Base-by-base conservation (phyloP, 192 early-diverging fungal species). In the Dissophora ornata region DNA sequence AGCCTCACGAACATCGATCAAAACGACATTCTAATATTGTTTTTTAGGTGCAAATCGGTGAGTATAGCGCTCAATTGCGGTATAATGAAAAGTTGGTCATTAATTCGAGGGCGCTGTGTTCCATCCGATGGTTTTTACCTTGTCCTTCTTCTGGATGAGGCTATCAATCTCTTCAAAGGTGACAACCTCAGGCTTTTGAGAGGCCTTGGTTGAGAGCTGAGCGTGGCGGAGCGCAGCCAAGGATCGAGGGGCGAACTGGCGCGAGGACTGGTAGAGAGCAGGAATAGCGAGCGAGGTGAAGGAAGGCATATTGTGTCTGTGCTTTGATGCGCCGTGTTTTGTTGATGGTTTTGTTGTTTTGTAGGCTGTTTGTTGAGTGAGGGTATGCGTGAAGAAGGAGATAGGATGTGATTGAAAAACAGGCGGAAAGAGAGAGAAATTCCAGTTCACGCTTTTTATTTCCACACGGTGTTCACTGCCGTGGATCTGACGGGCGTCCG, bases 1-100 rank as follows among this genome's bases (percentile, higher is more conserved):
- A 9, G 82, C 71, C 56, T 90, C 90, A 51, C 90, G 87, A 42
- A 92, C 90, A 69, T 92, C 90, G 46, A 92, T 87, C 41, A 92
- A 71, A 29, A 71, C 57, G 46, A 85, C 88, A 8, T 74, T 69
- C 81, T 82, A 67, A 16, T 61, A 33, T 6, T 22, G 29, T 16
- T 24, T 19, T 16, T 45, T 4, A n/a, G 18, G 10, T 45, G 18
- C 44, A 45, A n/a, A 45, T 12, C 36, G 36, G 5, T 38, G 12
- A 12, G 12, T 38, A 38, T 38, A 12, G 50, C 22, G 50, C 26
- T n/a, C n/a, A n/a, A 28, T 29, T 26, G 13, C 50, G 1, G 0
- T 30, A 26, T 0, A 38, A 38, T 9, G 36, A 38, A 38, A 38
- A 38, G n/a, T n/a, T n/a, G n/a, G n/a, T n/a, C n/a, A n/a, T n/a